A percentile compares a stretch with the other conserved stretches of the same genome.
Evolutionary conservation across 2,329 filamentous ascomycete genomes (phyloP).

Genomic region (Grosmannia serpens): DNA sequence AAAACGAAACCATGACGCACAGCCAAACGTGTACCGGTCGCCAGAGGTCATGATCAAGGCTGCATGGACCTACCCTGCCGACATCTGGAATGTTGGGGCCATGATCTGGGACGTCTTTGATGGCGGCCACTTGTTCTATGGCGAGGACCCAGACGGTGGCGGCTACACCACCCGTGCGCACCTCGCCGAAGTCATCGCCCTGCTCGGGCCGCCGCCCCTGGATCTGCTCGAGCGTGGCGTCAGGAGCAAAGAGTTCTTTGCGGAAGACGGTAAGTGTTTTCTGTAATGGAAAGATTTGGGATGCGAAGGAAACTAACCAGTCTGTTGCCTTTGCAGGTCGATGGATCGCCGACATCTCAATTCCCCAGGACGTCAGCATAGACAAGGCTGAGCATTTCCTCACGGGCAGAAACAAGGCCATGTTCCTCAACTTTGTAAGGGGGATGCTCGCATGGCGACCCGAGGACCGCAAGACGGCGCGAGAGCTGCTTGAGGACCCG

Average conservation of each 20-base stretch:
- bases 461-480: neutral
- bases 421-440: neutral
- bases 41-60: too few species aligned
- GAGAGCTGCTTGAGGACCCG: neutral
- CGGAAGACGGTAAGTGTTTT: neutral
- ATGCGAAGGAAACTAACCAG: neutral
- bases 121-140: conserved; percentile 21
- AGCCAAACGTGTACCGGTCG: conserved; percentile 21
- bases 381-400: neutral
- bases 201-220: neutral
- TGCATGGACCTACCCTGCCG: conserved; percentile 22
- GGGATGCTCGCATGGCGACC: neutral
- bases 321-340: neutral
- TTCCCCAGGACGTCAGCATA: neutral
- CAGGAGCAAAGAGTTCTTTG: neutral
- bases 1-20: conserved; percentile 18
- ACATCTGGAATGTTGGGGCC: conserved; percentile 26
- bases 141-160: conserved; percentile 23
- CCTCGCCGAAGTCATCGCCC: neutral
- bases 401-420: neutral
- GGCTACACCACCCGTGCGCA: neutral
- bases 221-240: neutral
- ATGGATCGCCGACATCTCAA: neutral
- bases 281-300: neutral
- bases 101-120: conserved; percentile 27